Conservation (phyloP, 2,329 filamentous ascomycete species). For the Ophiostoma perfectum region DNA sequence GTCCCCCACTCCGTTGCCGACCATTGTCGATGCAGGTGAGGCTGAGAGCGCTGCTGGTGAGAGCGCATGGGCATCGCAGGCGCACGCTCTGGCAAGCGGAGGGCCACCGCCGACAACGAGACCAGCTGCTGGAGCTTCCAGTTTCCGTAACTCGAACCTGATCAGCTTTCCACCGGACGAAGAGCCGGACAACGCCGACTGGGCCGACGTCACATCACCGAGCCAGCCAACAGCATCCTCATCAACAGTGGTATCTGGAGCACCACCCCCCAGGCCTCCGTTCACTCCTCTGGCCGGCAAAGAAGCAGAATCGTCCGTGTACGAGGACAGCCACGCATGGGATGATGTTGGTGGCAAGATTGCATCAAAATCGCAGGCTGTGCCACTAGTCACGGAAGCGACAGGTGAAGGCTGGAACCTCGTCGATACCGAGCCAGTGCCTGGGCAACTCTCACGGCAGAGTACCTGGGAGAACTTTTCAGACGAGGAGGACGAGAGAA, state of each 20-base stretch:
- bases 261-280: constrained; percentile 25
- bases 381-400: constrained; percentile 22
- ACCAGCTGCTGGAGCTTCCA: neutral
- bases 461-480: constrained; percentile 39
- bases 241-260: neutral
- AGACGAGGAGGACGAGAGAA: constrained; percentile 27
- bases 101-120: neutral
- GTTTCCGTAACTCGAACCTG: constrained; percentile 25
- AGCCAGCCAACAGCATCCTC: constrained; percentile 27
- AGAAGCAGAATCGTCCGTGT: neutral
- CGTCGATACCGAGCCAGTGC: constrained; percentile 40
- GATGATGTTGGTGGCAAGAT: constrained; percentile 39
- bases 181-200: constrained; percentile 38
- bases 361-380: constrained; percentile 17
- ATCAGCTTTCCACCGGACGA: constrained; percentile 34
- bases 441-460: constrained; percentile 34
- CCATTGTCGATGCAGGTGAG: constrained; percentile 27
- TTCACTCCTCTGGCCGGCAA: constrained; percentile 9
- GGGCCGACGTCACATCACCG: constrained; percentile 36
- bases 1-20: constrained; percentile 15
- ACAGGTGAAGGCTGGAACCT: constrained; percentile 47
- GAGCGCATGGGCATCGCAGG: constrained; percentile 36
- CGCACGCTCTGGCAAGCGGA: neutral
- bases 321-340: constrained; percentile 39
- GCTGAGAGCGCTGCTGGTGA: constrained; percentile 32